Conservation (phyloP, 176 grass and related monocot genomes). For the Ananas comosus region DNA sequence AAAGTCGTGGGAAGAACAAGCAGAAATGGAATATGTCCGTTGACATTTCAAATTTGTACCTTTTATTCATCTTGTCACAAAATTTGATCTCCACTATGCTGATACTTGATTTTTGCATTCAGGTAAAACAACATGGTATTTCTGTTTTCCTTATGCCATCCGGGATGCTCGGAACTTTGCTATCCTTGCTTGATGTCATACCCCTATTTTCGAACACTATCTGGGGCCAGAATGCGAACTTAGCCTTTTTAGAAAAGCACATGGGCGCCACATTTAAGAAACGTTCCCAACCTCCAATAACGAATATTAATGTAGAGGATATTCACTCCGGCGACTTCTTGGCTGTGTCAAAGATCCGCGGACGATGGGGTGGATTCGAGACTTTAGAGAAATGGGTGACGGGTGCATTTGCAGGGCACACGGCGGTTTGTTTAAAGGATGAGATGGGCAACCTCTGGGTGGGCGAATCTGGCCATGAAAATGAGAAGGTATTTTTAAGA, state of each 20-base stretch:
- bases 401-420: constrained; percentile 94
- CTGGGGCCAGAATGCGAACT: constrained; percentile 91
- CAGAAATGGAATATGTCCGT: constrained; percentile 73
- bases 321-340: constrained; percentile 86
- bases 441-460: constrained; percentile 72
- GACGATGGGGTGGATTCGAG: constrained; percentile 95
- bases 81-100: constrained; percentile 20
- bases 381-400: constrained; percentile 98
- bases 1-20: constrained; percentile 81
- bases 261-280: constrained; percentile 85
- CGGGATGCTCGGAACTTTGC: constrained; percentile 83
- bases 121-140: constrained; percentile 94
- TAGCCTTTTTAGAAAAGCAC: constrained; percentile 80
- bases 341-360: constrained; percentile 83
- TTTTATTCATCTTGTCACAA: constrained; percentile 1
- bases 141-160: constrained; percentile 93
- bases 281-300: constrained; percentile 48
- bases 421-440: constrained; percentile 90
- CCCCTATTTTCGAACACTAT: constrained; percentile 86
- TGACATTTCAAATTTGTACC: constrained; percentile 11
- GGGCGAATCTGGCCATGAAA: constrained; percentile 91
- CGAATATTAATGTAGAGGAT: constrained; percentile 57
- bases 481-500: constrained; percentile 57
- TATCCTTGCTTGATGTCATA: constrained; percentile 77
- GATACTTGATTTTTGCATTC: constrained; percentile 19